A percentile compares a stretch with the other conserved stretches of the same genome.
Conservation (phyloP, 2,329 filamentous ascomycete genomes). For the Diaporthe destruens region DNA sequence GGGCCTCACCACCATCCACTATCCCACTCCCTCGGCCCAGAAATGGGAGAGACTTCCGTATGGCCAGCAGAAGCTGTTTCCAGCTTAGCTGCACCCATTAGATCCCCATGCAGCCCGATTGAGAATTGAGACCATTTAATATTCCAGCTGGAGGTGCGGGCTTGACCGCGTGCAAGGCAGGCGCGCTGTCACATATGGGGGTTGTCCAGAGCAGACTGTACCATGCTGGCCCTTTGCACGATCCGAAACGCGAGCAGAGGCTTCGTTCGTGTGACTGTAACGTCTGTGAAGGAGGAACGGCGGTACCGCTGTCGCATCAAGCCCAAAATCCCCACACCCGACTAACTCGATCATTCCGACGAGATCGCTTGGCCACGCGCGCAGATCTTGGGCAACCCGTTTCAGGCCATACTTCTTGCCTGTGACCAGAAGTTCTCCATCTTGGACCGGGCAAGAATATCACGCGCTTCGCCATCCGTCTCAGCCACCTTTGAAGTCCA, state of each 20-base stretch:
- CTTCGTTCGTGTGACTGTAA: not conserved
- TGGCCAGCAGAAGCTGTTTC: not conserved
- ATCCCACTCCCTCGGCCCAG: not conserved
- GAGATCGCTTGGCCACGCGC: not conserved
- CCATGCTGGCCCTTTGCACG: not conserved
- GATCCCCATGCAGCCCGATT: not conserved
- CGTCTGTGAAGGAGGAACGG: not conserved
- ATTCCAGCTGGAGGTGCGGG: not conserved
- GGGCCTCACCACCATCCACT: not conserved
- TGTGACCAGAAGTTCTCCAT: slow-evolving; percentile 96
- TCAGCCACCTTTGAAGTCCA: slow-evolving; percentile 95
- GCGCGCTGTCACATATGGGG: not conserved
- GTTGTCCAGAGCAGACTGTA: not conserved
- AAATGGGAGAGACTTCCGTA: too few relatives aligned
- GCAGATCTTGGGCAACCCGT: not conserved
- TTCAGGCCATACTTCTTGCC: slow-evolving; percentile 72
- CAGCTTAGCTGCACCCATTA: not conserved
- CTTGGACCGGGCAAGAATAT: slow-evolving; percentile 82
- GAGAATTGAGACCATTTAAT: not conserved
- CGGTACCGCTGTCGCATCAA: not conserved
- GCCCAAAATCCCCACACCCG: not conserved
- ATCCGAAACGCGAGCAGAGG: not conserved
- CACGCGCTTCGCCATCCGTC: slow-evolving; percentile 88
- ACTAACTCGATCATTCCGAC: not conserved
- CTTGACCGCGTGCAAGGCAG: too few relatives aligned